phyloP scores from a whole-genome alignment of 257 asterid genomes.

The Echium plantagineum region DNA sequence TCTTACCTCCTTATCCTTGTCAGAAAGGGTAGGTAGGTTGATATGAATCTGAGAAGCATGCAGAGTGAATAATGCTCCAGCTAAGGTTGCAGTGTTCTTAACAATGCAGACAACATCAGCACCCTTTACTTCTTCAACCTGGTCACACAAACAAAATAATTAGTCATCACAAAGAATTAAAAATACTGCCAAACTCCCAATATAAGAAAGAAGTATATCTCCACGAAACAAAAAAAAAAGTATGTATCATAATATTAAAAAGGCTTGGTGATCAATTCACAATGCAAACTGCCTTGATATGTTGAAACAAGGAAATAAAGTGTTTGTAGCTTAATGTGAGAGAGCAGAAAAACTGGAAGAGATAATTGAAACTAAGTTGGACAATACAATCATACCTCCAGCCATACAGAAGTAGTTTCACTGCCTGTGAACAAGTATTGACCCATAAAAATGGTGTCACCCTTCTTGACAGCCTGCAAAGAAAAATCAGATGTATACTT shows the following conservation, averaged over 20 bases:
- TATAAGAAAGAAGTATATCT: constrained; percentile 1
- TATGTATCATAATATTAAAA: background rate
- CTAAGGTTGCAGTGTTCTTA: constrained; percentile 85
- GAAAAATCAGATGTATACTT: constrained; percentile 4
- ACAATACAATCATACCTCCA: constrained; percentile 44
- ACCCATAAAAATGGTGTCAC: constrained; percentile 89
- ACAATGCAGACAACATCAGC: constrained; percentile 62
- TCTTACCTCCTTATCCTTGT: constrained; percentile 73
- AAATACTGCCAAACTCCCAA: constrained; percentile 1
- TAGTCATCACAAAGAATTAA: constrained; percentile 7
- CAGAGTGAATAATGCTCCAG: constrained; percentile 79
- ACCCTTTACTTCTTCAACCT: constrained; percentile 73
- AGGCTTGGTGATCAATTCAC: background rate
- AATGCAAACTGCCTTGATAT: background rate
- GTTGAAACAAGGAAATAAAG: background rate
- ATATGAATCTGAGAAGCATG: constrained; percentile 89
- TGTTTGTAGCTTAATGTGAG: background rate
- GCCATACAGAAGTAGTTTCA: constrained; percentile 96
- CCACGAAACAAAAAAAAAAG: background rate
- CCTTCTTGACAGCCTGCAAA: constrained; percentile 84
- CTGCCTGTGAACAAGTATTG: constrained; percentile 97
- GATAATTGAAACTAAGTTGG: no score
- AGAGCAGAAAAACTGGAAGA: background rate
- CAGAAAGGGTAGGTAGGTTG: constrained; percentile 81
- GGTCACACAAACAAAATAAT: constrained; percentile 16